Base-by-base conservation (phyloP, 768 basidiomycete genomes). In the Chalciporus pseudorubinellus region DNA sequence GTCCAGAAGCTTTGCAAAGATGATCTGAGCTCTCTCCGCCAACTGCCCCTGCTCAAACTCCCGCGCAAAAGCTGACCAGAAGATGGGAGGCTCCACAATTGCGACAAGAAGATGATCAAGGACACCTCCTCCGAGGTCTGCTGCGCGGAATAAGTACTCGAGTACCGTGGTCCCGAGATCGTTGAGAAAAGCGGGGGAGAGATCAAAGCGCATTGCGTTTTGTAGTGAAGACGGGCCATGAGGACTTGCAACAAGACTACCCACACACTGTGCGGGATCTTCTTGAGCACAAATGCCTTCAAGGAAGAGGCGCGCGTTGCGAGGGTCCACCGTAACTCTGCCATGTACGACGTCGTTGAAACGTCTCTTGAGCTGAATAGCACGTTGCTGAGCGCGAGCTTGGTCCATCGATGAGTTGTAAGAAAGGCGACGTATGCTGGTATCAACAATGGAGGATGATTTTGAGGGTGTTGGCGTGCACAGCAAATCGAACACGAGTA, bases 41-140 rank as follows among this genome's bases (percentile, higher is more conserved):
- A 80, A 62, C 0, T 52, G 26, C 14, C 66, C 65, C 0, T 51
- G 52, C 43, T 70, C 57, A 31, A 76, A 79, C 10, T 65, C 74
- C 16, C 53, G 45, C 0, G 55, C 47, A 48, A 77, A 74, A 1
- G 61, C 50, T 11, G 51, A 53, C 79, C 79, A 84, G 55, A 83
- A 83, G 14, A 81, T 70, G 0, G 79, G 73, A 3, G 82, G 82
- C 0, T 82, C 73, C 7, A 77, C 74, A 9, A 83, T 75, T 2
- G 60, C 55, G 36, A 63, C 16, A 21, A 84, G 49, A n/a, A 83
- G 59, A 24, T 67, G 60, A n/a, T 70, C 58, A 1, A 84, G 53
- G 31, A 74, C 70, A 4, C 66, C 56, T 2, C 83, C 84, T 8
- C 70, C 72, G 47, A 83, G 67, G 40, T 59, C 55, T 38, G 61